phyloP scores from a whole-genome alignment of 2,329 filamentous ascomycete species.

The Pseudogymnoascus sp. region DNA sequence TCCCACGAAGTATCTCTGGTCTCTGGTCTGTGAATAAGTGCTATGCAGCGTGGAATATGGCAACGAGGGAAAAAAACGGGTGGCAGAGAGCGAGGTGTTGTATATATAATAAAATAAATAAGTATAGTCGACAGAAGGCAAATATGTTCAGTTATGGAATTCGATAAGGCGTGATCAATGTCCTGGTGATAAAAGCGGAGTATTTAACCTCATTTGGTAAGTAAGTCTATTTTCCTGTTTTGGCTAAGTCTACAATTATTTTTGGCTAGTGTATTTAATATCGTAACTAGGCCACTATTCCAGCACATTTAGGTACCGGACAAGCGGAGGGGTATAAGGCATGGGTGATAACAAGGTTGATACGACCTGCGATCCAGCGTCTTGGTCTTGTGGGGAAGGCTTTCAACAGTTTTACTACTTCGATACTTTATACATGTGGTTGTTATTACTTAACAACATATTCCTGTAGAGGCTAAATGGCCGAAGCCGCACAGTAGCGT shows the following conservation, averaged over 20 bases:
- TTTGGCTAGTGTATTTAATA: not conserved
- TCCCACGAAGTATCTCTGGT: not conserved
- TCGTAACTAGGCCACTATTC: not conserved
- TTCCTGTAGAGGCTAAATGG: not conserved
- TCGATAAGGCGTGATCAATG: not conserved
- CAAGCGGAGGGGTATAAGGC: not conserved
- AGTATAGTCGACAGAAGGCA: not conserved
- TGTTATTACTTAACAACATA: not conserved
- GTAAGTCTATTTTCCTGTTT: not conserved
- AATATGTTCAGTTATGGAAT: not conserved
- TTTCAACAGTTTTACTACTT: not conserved
- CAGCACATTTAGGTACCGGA: not conserved
- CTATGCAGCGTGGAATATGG: not conserved
- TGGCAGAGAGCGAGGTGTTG: not conserved
- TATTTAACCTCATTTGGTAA: not conserved
- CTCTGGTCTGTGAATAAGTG: not conserved
- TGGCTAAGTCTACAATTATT: not conserved
- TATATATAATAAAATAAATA: not conserved
- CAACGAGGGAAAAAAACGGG: not conserved
- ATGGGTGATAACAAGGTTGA: not conserved
- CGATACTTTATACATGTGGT: not conserved
- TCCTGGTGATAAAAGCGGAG: not conserved
- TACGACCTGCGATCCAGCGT: not conserved
- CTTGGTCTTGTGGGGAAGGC: not conserved
- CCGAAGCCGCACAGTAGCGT: not conserved